Evolutionary conservation across 2,329 filamentous ascomycete genomes (phyloP).

Genomic region (Colletotrichum agaves): DNA sequence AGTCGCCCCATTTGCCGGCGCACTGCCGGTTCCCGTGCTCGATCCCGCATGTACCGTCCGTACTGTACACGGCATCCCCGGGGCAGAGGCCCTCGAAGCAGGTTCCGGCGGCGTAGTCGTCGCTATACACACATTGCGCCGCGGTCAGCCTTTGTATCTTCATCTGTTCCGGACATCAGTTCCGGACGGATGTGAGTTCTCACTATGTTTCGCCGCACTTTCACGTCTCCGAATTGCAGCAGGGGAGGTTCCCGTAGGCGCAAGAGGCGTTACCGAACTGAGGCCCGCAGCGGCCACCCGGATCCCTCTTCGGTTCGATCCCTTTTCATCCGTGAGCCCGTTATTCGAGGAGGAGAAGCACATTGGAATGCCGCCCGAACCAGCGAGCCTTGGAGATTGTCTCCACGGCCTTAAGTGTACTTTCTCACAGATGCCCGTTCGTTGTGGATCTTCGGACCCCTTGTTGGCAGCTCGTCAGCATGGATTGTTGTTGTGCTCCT

Average conservation of each 20-base stretch:
- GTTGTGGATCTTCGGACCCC: too few species aligned
- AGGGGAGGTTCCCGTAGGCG: background rate
- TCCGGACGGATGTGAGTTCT: too few species aligned
- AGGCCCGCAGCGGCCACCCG: background rate
- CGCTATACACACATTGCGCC: background rate
- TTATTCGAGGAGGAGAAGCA: too few species aligned
- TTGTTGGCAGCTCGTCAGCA: too few species aligned
- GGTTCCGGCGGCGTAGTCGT: slow-evolving; percentile 45
- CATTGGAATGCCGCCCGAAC: too few species aligned
- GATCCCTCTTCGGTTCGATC: background rate
- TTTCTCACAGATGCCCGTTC: too few species aligned
- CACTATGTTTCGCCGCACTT: background rate
- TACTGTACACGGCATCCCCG: slow-evolving; percentile 45
- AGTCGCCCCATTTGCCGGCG: slow-evolving; percentile 45
- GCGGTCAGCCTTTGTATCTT: too few species aligned
- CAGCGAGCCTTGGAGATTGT: too few species aligned
- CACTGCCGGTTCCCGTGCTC: slow-evolving; percentile 45
- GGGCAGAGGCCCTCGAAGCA: slow-evolving; percentile 48
- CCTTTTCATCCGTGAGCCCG: too few species aligned
- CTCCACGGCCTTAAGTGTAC: too few species aligned
- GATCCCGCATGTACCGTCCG: slow-evolving; percentile 49
- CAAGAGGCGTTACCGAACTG: background rate
- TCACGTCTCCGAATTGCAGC: slow-evolving; percentile 9
- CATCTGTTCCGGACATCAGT: too few species aligned
- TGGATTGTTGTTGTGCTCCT: too few species aligned